A percentile compares a stretch with the other conserved stretches of the same genome.
These are phyloP conservation scores for Pestalotiopsis sp. DNA, from an alignment of 2,329 filamentous ascomycete genomes.

Conservation along the genomic window DNA sequence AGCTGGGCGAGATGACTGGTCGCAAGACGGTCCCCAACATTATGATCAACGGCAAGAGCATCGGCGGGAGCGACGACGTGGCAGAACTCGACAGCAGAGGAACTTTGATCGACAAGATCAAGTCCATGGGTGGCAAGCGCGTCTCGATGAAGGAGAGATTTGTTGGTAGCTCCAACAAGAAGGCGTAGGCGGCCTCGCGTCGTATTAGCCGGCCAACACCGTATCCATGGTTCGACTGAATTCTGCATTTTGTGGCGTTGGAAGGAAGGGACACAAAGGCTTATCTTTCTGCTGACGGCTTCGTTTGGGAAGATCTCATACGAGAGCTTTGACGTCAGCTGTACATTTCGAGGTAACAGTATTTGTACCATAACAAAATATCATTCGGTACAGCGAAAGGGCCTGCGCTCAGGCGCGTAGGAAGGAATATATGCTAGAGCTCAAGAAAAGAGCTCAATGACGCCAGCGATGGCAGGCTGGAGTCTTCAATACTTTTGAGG, in stretches of 20 bases:
- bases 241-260: slow-evolving; percentile 4
- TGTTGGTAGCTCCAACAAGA: slow-evolving; percentile 9
- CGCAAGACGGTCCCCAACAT: slow-evolving; percentile 90
- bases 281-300: neutral
- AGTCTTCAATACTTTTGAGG: neutral
- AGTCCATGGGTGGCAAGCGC: slow-evolving; percentile 71
- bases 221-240: neutral
- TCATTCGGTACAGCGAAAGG: neutral
- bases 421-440: neutral
- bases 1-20: slow-evolving; percentile 73
- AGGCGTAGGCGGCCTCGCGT: neutral
- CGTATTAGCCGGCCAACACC: neutral
- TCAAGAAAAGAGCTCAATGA: neutral
- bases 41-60: slow-evolving; percentile 82
- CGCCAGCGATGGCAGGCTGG: neutral
- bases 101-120: slow-evolving; percentile 71
- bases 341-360: neutral
- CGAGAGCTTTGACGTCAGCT: neutral
- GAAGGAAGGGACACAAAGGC: neutral
- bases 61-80: slow-evolving; percentile 89
- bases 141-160: slow-evolving; percentile 52
- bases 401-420: neutral
- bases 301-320: neutral
- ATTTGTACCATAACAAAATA: neutral
- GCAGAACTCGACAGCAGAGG: slow-evolving; percentile 68